These are phyloP conservation scores for Leishmania martiniquensis DNA, from an alignment of 208 protist species.

Conservation along the genomic window DNA sequence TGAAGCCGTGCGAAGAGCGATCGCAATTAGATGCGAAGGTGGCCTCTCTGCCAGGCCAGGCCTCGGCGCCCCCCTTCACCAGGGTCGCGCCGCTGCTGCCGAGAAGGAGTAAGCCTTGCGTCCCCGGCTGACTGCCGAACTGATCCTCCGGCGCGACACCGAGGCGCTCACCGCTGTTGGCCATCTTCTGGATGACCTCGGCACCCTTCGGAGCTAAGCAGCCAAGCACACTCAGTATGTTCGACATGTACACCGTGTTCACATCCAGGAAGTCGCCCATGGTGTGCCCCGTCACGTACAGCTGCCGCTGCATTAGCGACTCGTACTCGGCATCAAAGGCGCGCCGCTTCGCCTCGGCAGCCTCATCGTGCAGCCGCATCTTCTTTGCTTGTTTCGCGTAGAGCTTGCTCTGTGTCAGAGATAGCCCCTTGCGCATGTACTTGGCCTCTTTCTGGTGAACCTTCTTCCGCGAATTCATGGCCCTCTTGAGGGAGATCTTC, in stretches of 20 bases:
- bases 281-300: conserved; percentile 39
- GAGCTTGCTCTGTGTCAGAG: conserved; percentile 53
- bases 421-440: conserved; percentile 38
- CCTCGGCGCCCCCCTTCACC: neutral
- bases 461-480: conserved; percentile 19
- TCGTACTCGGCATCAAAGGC: conserved; percentile 53
- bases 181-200: conserved; percentile 33
- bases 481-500: conserved; percentile 22
- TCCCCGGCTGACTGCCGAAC: conserved; percentile 11
- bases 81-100: neutral
- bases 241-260: conserved; percentile 39
- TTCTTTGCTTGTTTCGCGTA: conserved; percentile 39
- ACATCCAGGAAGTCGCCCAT: conserved; percentile 58
- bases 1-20: conserved; percentile 44
- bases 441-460: conserved; percentile 57
- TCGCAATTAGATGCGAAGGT: neutral
- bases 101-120: neutral
- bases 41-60: neutral
- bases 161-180: conserved; percentile 23
- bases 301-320: conserved; percentile 40
- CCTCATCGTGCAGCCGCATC: conserved; percentile 26
- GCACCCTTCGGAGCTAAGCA: conserved; percentile 46
- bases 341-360: conserved; percentile 29
- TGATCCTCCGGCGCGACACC: conserved; percentile 31
- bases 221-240: conserved; percentile 43